Percentiles rank a stretch among this genome's conserved stretches.
Evolutionary conservation across 768 basidiomycete genomes (phyloP).

Genomic region (Suillus spraguei): DNA sequence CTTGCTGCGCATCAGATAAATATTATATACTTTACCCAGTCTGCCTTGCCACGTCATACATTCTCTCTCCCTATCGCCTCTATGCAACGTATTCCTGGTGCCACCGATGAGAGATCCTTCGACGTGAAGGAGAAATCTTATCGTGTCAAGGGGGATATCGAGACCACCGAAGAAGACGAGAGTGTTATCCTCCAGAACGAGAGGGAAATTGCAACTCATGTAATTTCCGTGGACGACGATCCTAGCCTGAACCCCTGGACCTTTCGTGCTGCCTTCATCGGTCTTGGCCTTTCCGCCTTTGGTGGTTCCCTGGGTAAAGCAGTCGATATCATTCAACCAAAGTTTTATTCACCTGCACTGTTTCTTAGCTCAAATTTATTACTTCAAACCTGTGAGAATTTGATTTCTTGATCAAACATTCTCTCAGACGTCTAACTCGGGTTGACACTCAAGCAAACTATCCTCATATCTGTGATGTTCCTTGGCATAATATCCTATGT

Average conservation of each 20-base stretch:
- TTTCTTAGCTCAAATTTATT: slow-evolving; percentile 55
- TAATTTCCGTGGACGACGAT: slow-evolving; percentile 45
- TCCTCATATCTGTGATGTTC: slow-evolving; percentile 55
- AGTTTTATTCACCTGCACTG: slow-evolving; percentile 7
- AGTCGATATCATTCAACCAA: slow-evolving; percentile 10
- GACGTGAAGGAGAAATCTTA: slow-evolving; percentile 25
- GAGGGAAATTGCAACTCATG: slow-evolving; percentile 48
- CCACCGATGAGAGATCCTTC: slow-evolving; percentile 21
- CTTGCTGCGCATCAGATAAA: neutral
- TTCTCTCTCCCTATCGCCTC: slow-evolving; percentile 13
- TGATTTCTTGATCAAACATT: slow-evolving; percentile 24
- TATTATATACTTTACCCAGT: slow-evolving; percentile 3
- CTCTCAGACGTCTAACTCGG: slow-evolving; percentile 11
- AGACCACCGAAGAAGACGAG: slow-evolving; percentile 19
- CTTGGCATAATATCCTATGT: slow-evolving; percentile 52
- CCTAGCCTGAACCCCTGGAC: slow-evolving; percentile 32
- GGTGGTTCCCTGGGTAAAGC: slow-evolving; percentile 49
- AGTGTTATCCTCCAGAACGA: slow-evolving; percentile 39
- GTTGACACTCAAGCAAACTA: slow-evolving; percentile 44
- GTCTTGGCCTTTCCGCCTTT: slow-evolving; percentile 53
- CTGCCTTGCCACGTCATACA: slow-evolving; percentile 2
- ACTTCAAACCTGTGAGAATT: slow-evolving; percentile 58
- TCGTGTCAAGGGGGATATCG: slow-evolving; percentile 38
- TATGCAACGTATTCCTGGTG: slow-evolving; percentile 3
- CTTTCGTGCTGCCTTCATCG: slow-evolving; percentile 53